Evolutionary conservation across 176 grass and related monocot species (phyloP), one percentile per base, ranked within the genome.

Genomic region (Oryza brachyantha): DNA sequence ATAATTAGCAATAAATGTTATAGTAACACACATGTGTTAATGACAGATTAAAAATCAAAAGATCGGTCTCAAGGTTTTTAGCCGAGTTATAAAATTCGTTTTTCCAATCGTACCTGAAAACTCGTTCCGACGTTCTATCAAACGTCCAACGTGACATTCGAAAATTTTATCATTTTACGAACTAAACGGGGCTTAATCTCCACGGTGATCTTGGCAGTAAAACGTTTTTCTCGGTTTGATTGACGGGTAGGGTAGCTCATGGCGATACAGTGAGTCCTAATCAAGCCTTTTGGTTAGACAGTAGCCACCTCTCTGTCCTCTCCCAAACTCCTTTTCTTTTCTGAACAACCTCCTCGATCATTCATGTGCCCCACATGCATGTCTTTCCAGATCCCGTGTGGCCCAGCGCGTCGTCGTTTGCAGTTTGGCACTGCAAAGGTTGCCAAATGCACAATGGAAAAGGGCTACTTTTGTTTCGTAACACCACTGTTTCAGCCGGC

Each of bases 401-500:
- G 6, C 50, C 46, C 8, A 61, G 63, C 5, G 3, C 29, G n/a
- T 10, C 73, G 45, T 66, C 35, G 37, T 34, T 64, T 78, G 48
- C 80, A 50, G 36, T 7, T 29, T 16, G 29, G 29, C 61, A 0
- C 68, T 52, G 38, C 26, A 38, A 25, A 79, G 52, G 52, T 57
- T 57, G 52, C 52, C 52, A 57, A 76, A 70, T 48, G 42, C 41
- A 73, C 74, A 35, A 31, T 21, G 57, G 29, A 37, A 74, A 81
- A 73, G 27, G 10, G 35, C 46, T 5, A 29, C 74, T 67, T 88
- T 79, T 61, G 68, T 45, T 41, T 32, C 66, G 68, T 59, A 39
- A 31, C 60, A 78, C 59, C 75, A 68, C 9, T 52, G 24, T 79
- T 87, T 39, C 59, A 42, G 50, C 76, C 14, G 70, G 73, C n/a